Conservation (phyloP, 2,329 filamentous ascomycete genomes). For the Phaeosphaeriaceae sp. region DNA sequence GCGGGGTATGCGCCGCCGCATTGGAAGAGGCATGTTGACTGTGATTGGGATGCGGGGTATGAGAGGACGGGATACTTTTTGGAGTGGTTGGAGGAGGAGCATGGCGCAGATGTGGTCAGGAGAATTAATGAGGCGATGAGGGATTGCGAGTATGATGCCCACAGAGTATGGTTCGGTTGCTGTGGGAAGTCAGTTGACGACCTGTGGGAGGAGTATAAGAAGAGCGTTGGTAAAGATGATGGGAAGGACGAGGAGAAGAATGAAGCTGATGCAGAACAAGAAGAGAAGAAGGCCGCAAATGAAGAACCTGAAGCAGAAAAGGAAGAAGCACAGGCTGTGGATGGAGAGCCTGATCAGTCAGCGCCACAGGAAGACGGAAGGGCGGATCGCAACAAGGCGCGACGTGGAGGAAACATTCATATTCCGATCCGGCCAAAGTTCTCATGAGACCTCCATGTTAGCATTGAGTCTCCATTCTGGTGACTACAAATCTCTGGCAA, state of each 20-base stretch:
- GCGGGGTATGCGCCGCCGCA: conserved; percentile 78
- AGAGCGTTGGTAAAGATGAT: conserved; percentile 50
- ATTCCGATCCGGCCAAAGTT: conserved; percentile 7
- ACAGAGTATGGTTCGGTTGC: conserved; percentile 71
- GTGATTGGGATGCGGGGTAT: conserved; percentile 87
- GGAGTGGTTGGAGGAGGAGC: conserved; percentile 78
- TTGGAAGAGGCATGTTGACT: conserved; percentile 69
- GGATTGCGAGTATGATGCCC: conserved; percentile 68
- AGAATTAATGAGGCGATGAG: conserved; percentile 72
- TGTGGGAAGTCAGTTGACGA: conserved; percentile 70
- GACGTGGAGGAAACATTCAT: conserved; percentile 19
- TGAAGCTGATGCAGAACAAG: neutral
- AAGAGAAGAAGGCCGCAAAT: neutral
- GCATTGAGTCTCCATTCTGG: neutral
- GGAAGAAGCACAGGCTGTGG: neutral
- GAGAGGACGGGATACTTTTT: conserved; percentile 91
- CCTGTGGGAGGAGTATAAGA: conserved; percentile 77
- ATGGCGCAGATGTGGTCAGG: conserved; percentile 58
- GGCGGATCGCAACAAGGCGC: conserved; percentile 17
- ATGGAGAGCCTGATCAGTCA: neutral
- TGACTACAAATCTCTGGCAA: conserved; percentile 2
- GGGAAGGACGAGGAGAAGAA: neutral
- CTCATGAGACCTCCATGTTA: neutral
- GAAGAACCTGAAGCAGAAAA: neutral
- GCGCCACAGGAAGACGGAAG: conserved; percentile 8